Evolutionary conservation across 257 asterid species (phyloP).

Genomic region (Gentiana straminea): DNA sequence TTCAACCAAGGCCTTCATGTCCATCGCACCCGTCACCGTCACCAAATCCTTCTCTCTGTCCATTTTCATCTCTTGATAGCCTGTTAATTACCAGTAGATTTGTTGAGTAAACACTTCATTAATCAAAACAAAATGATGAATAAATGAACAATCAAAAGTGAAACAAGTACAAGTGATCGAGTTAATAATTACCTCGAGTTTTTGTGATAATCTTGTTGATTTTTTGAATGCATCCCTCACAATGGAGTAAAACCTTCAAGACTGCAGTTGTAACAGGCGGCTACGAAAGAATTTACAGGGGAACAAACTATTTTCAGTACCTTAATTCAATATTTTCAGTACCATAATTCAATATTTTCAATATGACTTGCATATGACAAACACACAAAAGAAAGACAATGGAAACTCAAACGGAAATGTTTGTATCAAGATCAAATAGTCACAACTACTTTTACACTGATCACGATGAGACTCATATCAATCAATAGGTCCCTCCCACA

Average conservation of each 20-base stretch:
- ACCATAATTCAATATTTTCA: too few species aligned
- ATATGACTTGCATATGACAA: too few species aligned
- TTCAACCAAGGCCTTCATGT: conserved; percentile 57
- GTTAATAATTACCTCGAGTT: conserved; percentile 39
- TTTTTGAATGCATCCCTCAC: conserved; percentile 76
- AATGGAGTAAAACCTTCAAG: conserved; percentile 55
- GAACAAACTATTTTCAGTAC: too few species aligned
- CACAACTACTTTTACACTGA: too few species aligned
- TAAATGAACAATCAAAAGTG: neutral
- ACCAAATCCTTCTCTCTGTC: conserved; percentile 57
- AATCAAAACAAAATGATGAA: neutral
- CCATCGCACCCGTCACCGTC: conserved; percentile 75
- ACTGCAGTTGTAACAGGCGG: conserved; percentile 48
- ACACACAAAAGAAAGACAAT: too few species aligned
- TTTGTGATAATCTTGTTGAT: conserved; percentile 40
- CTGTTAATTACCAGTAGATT: conserved; percentile 18
- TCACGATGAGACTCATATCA: too few species aligned
- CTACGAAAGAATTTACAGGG: conserved; percentile 16
- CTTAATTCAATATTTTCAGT: too few species aligned
- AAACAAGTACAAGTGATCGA: too few species aligned
- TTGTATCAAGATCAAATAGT: neutral
- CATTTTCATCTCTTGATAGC: conserved; percentile 47
- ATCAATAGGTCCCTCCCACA: too few species aligned
- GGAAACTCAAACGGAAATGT: neutral
- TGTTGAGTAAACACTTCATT: neutral